These are phyloP conservation scores for Dendrobium nobile DNA, from an alignment of 106 monocot genomes.

Conservation along the genomic window DNA sequence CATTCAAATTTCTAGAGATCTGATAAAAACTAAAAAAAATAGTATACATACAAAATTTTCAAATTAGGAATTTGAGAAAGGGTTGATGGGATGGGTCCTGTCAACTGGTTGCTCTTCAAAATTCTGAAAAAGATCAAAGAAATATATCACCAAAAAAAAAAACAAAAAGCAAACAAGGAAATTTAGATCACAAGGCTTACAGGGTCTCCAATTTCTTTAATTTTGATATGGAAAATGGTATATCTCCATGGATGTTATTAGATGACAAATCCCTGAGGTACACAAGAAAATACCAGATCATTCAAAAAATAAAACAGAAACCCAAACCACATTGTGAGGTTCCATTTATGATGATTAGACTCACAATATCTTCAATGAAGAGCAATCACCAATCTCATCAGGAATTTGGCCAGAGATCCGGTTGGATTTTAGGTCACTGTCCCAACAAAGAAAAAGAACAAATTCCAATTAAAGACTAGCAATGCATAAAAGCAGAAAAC, in stretches of 20 bases:
- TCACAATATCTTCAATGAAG: constrained; percentile 60
- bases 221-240: constrained; percentile 93
- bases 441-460: constrained; percentile 6
- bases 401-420: constrained; percentile 85
- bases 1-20: not conserved
- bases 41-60: constrained; percentile 64
- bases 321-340: not conserved
- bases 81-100: constrained; percentile 87
- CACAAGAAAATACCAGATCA: not conserved
- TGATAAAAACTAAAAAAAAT: not conserved
- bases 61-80: constrained; percentile 93
- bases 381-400: constrained; percentile 94
- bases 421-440: constrained; percentile 73
- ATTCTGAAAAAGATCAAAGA: constrained; percentile 32
- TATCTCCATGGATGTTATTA: constrained; percentile 83
- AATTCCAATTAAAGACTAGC: not conserved
- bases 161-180: not conserved
- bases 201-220: constrained; percentile 74
- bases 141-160: not conserved
- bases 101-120: constrained; percentile 80
- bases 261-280: constrained; percentile 69
- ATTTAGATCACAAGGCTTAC: constrained; percentile 29
- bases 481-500: not conserved
- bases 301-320: not conserved
- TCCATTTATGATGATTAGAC: constrained; percentile 11